A percentile compares a stretch with the other conserved stretches of the same genome.
Evolutionary conservation across 495 filamentous ascomycete species (phyloP).

Genomic region (Penicillium pancosmium): DNA sequence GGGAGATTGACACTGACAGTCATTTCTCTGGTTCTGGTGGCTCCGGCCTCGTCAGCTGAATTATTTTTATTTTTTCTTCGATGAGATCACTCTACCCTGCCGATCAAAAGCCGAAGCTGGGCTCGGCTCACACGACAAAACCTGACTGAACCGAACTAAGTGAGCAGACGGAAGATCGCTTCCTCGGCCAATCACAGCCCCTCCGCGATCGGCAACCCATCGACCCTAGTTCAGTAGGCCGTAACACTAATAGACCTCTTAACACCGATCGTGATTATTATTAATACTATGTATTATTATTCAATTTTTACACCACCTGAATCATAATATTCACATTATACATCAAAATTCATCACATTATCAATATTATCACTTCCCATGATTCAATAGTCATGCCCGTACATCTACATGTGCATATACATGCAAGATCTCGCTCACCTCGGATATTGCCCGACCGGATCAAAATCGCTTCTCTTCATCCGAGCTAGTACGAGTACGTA

Average conservation of each 20-base stretch:
- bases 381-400: background rate
- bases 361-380: background rate
- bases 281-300: background rate
- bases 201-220: background rate
- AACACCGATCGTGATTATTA: too few relatives aligned
- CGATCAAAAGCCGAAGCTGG: background rate
- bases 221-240: background rate
- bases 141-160: background rate
- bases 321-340: too few relatives aligned
- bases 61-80: background rate
- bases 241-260: too few relatives aligned
- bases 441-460: background rate
- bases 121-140: conserved; percentile 1
- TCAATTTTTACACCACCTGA: background rate
- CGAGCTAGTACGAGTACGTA: background rate
- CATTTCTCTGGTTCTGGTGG: background rate
- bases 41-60: background rate
- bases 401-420: background rate
- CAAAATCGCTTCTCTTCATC: background rate
- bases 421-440: background rate
- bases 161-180: background rate
- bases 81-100: background rate
- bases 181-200: conserved; percentile 4
- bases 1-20: background rate
- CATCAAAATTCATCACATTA: background rate